Evolutionary conservation across 2,329 filamentous ascomycete genomes (phyloP).

Genomic region (Eutypella sp.): DNA sequence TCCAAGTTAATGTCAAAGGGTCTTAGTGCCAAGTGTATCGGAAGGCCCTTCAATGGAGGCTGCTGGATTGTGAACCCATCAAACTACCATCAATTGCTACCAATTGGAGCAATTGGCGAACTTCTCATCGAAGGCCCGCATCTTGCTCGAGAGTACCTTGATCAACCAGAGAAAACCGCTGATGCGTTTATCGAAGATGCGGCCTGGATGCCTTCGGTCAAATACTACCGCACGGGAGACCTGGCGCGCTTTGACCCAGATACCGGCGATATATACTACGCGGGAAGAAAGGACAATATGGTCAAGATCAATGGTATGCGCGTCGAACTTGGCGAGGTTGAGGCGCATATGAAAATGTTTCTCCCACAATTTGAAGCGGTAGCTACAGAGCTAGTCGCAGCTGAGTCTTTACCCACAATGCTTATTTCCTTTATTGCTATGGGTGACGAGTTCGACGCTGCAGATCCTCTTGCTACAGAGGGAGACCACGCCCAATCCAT

Average conservation of each 20-base stretch:
- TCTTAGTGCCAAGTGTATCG: background rate
- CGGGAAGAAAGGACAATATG: background rate
- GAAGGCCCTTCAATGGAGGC: background rate
- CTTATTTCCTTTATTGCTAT: background rate
- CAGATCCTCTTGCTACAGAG: background rate
- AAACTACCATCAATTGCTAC: background rate
- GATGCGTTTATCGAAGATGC: background rate
- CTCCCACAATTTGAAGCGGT: background rate
- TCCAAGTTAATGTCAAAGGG: background rate
- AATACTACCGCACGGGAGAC: background rate
- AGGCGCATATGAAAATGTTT: background rate
- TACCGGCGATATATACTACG: background rate
- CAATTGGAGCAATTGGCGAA: background rate
- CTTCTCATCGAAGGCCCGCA: background rate
- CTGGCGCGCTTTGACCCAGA: background rate
- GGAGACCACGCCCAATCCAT: background rate
- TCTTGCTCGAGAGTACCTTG: background rate
- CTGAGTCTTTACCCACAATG: background rate
- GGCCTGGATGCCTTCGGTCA: background rate
- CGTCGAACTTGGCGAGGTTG: background rate
- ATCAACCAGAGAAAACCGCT: background rate
- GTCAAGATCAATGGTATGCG: background rate
- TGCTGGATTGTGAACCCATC: background rate
- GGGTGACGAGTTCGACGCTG: background rate
- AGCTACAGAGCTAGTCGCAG: background rate